Evolutionary conservation across 768 basidiomycete genomes (phyloP).

Genomic region (Leccinum variicolor): DNA sequence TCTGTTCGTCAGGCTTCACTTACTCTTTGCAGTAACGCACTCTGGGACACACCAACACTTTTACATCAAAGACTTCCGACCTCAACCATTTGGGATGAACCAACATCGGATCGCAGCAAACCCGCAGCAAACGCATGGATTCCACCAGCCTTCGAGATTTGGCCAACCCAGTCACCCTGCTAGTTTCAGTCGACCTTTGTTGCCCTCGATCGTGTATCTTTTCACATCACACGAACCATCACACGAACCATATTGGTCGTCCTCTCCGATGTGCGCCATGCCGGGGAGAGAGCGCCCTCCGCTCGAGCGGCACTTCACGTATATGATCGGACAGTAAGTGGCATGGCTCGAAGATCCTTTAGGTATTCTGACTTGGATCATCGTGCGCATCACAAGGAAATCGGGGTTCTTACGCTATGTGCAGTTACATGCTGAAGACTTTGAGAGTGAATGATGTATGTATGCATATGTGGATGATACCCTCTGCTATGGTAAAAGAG

Average conservation of each 20-base stretch:
- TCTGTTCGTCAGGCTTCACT: background rate
- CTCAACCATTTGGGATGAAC: slow-evolving; percentile 14
- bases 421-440: slow-evolving; percentile 37
- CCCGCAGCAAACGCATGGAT: slow-evolving; percentile 14
- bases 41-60: slow-evolving; percentile 41
- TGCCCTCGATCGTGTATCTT: slow-evolving; percentile 41
- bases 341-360: background rate
- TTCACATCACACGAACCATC: slow-evolving; percentile 36
- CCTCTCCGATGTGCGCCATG: slow-evolving; percentile 28
- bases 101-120: slow-evolving; percentile 10
- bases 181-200: slow-evolving; percentile 21
- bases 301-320: slow-evolving; percentile 28
- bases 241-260: slow-evolving; percentile 39
- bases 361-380: background rate
- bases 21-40: slow-evolving; percentile 34
- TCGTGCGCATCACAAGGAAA: slow-evolving; percentile 18
- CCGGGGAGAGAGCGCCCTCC: slow-evolving; percentile 15
- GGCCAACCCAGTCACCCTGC: slow-evolving; percentile 1
- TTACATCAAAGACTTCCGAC: slow-evolving; percentile 35
- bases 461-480: background rate
- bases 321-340: slow-evolving; percentile 30
- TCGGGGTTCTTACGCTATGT: slow-evolving; percentile 38
- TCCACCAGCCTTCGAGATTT: slow-evolving; percentile 14
- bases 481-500: background rate
- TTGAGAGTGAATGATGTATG: slow-evolving; percentile 15